phyloP scores from a whole-genome alignment of 495 filamentous ascomycete species.

The Penicillium tannophilum region DNA sequence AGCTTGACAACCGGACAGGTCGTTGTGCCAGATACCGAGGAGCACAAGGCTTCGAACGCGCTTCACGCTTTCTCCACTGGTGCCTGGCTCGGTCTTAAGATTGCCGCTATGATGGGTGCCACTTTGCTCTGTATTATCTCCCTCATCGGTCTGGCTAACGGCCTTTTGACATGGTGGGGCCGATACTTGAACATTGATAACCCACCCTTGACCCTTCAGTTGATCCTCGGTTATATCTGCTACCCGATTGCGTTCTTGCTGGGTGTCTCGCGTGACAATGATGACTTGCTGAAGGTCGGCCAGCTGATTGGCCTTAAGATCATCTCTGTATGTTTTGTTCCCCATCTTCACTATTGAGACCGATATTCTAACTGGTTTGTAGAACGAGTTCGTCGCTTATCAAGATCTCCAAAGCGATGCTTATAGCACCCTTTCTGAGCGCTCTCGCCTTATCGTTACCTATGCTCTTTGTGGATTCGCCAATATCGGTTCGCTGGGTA shows the following conservation, averaged over 20 bases:
- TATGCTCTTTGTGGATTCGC: conserved; percentile 76
- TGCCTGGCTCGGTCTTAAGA: conserved; percentile 86
- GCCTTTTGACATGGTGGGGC: conserved; percentile 87
- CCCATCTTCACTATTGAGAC: background rate
- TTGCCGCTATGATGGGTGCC: conserved; percentile 80
- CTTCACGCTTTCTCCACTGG: conserved; percentile 87
- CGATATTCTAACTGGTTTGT: background rate
- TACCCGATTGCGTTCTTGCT: conserved; percentile 85
- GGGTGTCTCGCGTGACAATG: conserved; percentile 72
- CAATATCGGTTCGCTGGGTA: conserved; percentile 80
- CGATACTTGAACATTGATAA: conserved; percentile 74
- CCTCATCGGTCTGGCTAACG: conserved; percentile 73
- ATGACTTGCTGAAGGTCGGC: conserved; percentile 68
- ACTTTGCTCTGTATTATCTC: conserved; percentile 85
- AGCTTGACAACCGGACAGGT: conserved; percentile 77
- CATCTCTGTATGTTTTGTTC: conserved; percentile 56
- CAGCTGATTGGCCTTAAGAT: conserved; percentile 83
- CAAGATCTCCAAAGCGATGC: conserved; percentile 47
- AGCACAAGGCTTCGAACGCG: conserved; percentile 70
- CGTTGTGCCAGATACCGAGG: conserved; percentile 70
- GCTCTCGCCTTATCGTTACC: conserved; percentile 72
- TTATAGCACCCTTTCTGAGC: conserved; percentile 61
- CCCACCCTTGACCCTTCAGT: conserved; percentile 68
- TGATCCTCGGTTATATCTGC: conserved; percentile 81
- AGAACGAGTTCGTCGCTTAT: conserved; percentile 70